Evolutionary conservation across 2,329 filamentous ascomycete species (phyloP).

Genomic region (Fusarium ramigenum): DNA sequence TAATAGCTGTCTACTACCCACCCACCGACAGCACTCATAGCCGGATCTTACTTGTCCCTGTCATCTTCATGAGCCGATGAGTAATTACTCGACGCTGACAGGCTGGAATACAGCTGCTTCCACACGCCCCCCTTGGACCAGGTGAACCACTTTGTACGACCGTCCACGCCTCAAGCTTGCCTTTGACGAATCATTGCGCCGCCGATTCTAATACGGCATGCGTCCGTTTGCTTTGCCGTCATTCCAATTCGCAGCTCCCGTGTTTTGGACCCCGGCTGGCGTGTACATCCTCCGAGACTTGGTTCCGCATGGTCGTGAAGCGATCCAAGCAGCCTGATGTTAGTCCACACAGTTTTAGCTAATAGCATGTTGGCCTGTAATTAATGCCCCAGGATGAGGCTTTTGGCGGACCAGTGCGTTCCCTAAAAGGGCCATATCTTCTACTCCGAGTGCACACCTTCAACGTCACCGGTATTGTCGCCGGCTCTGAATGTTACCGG

Average conservation of each 20-base stretch:
- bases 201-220: constrained; percentile 38
- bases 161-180: constrained; percentile 21
- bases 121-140: constrained; percentile 37
- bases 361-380: constrained; percentile 38
- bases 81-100: constrained; percentile 50
- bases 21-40: constrained; percentile 17
- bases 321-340: constrained; percentile 39
- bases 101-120: constrained; percentile 39
- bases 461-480: constrained; percentile 15
- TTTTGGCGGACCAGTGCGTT: constrained; percentile 38
- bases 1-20: constrained; percentile 21
- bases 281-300: constrained; percentile 33
- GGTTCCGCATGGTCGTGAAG: constrained; percentile 37
- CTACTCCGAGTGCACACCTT: constrained; percentile 27
- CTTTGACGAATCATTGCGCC: constrained; percentile 36
- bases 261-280: constrained; percentile 26
- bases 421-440: constrained; percentile 40
- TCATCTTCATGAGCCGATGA: constrained; percentile 42
- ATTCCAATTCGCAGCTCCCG: constrained; percentile 37
- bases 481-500: constrained; percentile 3
- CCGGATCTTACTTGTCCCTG: constrained; percentile 35
- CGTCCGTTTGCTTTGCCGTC: constrained; percentile 34
- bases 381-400: constrained; percentile 33
- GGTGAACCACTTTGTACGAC: constrained; percentile 33
- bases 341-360: constrained; percentile 42